Evolutionary conservation across 73 alveolate genomes (phyloP).

Genomic region (Breviolum minutum): DNA sequence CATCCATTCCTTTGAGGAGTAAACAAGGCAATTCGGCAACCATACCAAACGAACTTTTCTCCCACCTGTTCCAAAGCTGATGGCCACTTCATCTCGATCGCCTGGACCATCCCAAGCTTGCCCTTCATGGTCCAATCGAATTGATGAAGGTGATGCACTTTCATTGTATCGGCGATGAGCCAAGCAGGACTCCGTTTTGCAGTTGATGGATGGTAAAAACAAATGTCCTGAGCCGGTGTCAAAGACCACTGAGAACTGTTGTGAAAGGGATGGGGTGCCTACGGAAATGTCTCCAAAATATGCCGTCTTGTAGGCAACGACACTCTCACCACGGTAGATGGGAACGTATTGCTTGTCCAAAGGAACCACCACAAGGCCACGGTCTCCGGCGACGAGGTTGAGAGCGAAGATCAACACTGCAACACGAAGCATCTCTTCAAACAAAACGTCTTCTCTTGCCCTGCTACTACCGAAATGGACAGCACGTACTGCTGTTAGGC

Average conservation of each 20-base stretch:
- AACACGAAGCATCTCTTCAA: background rate
- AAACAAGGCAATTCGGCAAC: no score
- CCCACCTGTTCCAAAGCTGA: constrained; percentile 39
- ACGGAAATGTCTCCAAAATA: constrained; percentile 41
- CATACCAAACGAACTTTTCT: no score
- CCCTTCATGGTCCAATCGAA: constrained; percentile 16
- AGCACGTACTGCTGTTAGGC: background rate
- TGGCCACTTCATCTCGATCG: constrained; percentile 33
- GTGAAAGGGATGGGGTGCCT: background rate
- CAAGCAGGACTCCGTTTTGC: constrained; percentile 10
- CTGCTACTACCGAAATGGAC: background rate
- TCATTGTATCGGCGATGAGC: constrained; percentile 48
- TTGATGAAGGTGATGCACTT: background rate
- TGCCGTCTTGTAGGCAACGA: constrained; percentile 70
- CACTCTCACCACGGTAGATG: constrained; percentile 24
- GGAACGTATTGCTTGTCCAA: constrained; percentile 76
- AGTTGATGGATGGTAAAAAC: constrained; percentile 29
- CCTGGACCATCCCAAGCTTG: background rate
- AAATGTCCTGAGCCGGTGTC: constrained; percentile 71
- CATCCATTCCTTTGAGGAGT: no score
- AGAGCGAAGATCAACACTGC: background rate
- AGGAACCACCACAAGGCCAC: constrained; percentile 16
- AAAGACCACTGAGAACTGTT: constrained; percentile 33
- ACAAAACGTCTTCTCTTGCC: background rate
- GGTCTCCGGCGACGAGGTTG: background rate